These are phyloP conservation scores for Catunica adiposa DNA, from an alignment of 2,329 filamentous ascomycete species.

Conservation along the genomic window DNA sequence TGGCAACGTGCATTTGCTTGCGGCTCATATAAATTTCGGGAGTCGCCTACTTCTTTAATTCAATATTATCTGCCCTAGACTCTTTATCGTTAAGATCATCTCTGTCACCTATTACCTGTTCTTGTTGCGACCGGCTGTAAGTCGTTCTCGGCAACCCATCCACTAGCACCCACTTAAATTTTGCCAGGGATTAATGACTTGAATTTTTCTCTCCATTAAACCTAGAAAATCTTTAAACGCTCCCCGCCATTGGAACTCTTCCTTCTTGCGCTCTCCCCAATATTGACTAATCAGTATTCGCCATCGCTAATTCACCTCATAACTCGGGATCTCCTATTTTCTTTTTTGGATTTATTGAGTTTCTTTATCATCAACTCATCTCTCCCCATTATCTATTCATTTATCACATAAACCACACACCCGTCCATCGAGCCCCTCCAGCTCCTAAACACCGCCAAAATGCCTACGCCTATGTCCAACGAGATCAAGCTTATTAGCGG, in stretches of 20 bases:
- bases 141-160: no score
- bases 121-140: no score
- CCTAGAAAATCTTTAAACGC: background rate
- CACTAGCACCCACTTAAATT: background rate
- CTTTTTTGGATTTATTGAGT: background rate
- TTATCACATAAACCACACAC: background rate
- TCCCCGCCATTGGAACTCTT: background rate
- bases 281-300: no score
- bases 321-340: no score
- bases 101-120: no score
- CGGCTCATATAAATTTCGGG: no score
- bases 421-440: background rate
- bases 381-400: background rate
- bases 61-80: no score
- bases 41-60: no score
- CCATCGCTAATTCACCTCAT: no score
- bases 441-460: background rate
- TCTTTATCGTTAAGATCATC: no score
- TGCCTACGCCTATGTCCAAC: constrained; percentile 28
- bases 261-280: background rate
- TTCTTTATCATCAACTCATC: background rate
- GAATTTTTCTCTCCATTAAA: background rate
- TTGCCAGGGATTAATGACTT: background rate
- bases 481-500: constrained; percentile 37
- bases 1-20: no score